A percentile compares a stretch with the other conserved stretches of the same genome.
Evolutionary conservation across 2,329 filamentous ascomycete genomes (phyloP).

Genomic region (Saccharata proteae): DNA sequence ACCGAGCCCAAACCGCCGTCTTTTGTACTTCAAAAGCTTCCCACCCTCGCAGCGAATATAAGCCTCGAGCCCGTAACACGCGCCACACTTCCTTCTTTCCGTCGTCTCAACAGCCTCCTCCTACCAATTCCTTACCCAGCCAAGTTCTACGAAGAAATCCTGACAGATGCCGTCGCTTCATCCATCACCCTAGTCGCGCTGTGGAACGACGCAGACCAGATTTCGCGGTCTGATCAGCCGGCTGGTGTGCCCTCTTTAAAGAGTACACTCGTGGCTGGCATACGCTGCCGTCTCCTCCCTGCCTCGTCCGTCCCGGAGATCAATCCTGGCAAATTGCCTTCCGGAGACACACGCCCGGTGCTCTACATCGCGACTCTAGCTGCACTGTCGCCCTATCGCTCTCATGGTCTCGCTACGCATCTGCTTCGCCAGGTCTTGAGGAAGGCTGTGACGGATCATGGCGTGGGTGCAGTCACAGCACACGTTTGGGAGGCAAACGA

Average conservation of each 20-base stretch:
- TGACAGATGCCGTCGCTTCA: conserved; percentile 40
- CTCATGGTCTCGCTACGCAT: conserved; percentile 43
- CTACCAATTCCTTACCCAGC: conserved; percentile 50
- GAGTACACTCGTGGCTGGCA: conserved; percentile 32
- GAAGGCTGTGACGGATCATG: conserved; percentile 39
- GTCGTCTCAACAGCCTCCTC: conserved; percentile 44
- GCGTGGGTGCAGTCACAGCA: conserved; percentile 42
- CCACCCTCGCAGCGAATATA: conserved; percentile 35
- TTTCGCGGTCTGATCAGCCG: no score
- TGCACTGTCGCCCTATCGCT: conserved; percentile 47
- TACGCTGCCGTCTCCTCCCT: conserved; percentile 34
- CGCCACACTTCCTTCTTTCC: conserved; percentile 42
- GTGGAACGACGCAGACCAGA: conserved; percentile 37
- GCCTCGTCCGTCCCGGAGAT: conserved; percentile 10
- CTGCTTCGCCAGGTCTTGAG: conserved; percentile 35
- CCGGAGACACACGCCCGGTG: no score
- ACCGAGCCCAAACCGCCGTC: conserved; percentile 2
- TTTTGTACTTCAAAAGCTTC: no score
- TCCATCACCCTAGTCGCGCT: conserved; percentile 48
- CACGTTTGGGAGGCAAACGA: conserved; percentile 54
- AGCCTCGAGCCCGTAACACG: conserved; percentile 41
- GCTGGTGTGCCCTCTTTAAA: conserved; percentile 23
- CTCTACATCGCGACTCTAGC: conserved; percentile 52
- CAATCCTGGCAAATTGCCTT: no score
- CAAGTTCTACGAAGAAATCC: conserved; percentile 48